These are phyloP conservation scores for Stylonectria norvegica DNA, from an alignment of 2,329 filamentous ascomycete genomes.

Conservation along the genomic window DNA sequence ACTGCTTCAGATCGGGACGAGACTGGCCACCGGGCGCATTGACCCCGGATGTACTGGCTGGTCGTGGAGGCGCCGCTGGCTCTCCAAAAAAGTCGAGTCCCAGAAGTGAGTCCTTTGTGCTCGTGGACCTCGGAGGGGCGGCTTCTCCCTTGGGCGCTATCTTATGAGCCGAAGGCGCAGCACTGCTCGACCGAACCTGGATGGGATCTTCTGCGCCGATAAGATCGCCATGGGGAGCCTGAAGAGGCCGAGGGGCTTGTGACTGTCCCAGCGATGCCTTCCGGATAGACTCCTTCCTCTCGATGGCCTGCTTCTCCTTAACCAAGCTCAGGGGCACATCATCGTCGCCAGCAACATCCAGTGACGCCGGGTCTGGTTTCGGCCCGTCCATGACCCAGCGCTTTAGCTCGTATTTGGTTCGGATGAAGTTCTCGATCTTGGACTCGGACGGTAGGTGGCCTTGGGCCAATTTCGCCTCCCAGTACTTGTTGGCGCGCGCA, in stretches of 20 bases:
- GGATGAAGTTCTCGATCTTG: constrained; percentile 99
- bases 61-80: constrained; percentile 67
- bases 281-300: constrained; percentile 57
- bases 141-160: constrained; percentile 59
- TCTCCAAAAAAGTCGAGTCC: constrained; percentile 90
- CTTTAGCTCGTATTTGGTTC: constrained; percentile 98
- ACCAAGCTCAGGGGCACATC: constrained; percentile 65
- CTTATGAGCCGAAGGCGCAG: constrained; percentile 60
- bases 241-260: constrained; percentile 30
- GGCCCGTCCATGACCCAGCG: constrained; percentile 98
- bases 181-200: constrained; percentile 69
- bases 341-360: constrained; percentile 82
- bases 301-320: constrained; percentile 63
- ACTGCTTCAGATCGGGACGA: constrained; percentile 92
- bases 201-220: constrained; percentile 74
- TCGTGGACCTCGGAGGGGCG: constrained; percentile 65
- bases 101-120: constrained; percentile 81
- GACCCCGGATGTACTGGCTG: constrained; percentile 74
- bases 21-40: constrained; percentile 62
- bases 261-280: constrained; percentile 53
- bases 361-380: constrained; percentile 85
- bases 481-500: constrained; percentile 94
- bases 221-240: constrained; percentile 65
- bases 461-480: constrained; percentile 89
- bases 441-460: constrained; percentile 92